A percentile compares a stretch with the other conserved stretches of the same genome.
Conservation (phyloP, 257 asterid genomes). For the Solanum peruvianum region DNA sequence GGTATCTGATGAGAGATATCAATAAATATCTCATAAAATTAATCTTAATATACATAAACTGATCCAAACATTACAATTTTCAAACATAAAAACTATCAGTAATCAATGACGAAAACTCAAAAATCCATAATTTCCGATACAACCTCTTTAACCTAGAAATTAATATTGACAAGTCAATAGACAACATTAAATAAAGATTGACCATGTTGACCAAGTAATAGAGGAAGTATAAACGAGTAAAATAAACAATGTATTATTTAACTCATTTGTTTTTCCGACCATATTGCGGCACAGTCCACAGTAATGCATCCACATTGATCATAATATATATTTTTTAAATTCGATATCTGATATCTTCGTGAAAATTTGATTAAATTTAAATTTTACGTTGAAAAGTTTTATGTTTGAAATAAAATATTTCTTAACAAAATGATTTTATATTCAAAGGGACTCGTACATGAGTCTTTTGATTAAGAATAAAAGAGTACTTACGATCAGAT, state of each 20-base stretch:
- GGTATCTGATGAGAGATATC: not conserved
- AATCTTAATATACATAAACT: not conserved
- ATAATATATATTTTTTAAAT: too few relatives aligned
- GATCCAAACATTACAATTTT: not conserved
- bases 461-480: not conserved
- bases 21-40: fast-evolving
- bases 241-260: not conserved
- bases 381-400: fast-evolving
- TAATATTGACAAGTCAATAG: not conserved
- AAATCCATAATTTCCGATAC: not conserved
- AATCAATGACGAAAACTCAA: not conserved
- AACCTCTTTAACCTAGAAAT: not conserved
- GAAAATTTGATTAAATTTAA: not conserved
- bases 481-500: too few relatives aligned
- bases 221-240: not conserved
- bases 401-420: too few relatives aligned
- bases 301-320: not conserved
- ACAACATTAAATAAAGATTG: not conserved
- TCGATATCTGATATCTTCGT: fast-evolving
- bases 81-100: not conserved
- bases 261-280: not conserved
- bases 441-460: fast-evolving
- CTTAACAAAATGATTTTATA: too few relatives aligned
- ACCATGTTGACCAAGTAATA: not conserved
- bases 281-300: not conserved